Percentiles rank a stretch among this genome's conserved stretches.
Evolutionary conservation across 768 basidiomycete genomes (phyloP).

Genomic region (Auricularia heimuer): DNA sequence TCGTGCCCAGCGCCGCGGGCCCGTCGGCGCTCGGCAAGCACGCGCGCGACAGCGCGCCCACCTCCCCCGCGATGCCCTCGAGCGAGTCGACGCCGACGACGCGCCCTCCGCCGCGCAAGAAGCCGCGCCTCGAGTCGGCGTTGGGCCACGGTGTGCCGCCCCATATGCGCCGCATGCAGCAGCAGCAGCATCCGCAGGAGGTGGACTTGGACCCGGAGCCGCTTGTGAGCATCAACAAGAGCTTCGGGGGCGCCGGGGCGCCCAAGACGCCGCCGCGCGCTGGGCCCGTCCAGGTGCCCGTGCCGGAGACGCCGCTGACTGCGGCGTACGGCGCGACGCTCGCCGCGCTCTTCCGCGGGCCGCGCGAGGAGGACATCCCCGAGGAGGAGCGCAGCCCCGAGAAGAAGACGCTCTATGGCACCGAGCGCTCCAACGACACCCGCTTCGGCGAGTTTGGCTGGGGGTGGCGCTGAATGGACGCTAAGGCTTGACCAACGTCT

Average conservation of each 20-base stretch:
- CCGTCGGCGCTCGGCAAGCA: not conserved
- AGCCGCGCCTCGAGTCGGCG: not conserved
- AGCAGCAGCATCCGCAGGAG: not conserved
- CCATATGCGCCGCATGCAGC: not conserved
- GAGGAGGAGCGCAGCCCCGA: not conserved
- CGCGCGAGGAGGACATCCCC: not conserved
- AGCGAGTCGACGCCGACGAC: not conserved
- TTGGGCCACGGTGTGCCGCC: too few relatives aligned
- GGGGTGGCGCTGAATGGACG: not conserved
- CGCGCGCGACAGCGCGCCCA: not conserved
- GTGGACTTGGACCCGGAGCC: not conserved
- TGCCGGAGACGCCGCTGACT: not conserved
- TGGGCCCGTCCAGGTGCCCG: not conserved
- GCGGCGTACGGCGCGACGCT: not conserved
- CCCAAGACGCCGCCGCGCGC: not conserved
- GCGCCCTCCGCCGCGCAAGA: not conserved
- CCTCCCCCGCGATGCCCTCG: not conserved
- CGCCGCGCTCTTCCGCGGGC: not conserved
- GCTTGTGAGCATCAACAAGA: not conserved
- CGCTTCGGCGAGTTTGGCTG: constrained; percentile 74
- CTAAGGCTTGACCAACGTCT: too few relatives aligned
- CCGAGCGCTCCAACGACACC: constrained; percentile 71
- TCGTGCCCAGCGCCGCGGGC: not conserved
- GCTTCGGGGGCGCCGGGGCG: not conserved
- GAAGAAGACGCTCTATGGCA: constrained; percentile 63